Evolutionary conservation across 371 early-diverging fungal species (phyloP).

Genomic region (Circinella umbellata): DNA sequence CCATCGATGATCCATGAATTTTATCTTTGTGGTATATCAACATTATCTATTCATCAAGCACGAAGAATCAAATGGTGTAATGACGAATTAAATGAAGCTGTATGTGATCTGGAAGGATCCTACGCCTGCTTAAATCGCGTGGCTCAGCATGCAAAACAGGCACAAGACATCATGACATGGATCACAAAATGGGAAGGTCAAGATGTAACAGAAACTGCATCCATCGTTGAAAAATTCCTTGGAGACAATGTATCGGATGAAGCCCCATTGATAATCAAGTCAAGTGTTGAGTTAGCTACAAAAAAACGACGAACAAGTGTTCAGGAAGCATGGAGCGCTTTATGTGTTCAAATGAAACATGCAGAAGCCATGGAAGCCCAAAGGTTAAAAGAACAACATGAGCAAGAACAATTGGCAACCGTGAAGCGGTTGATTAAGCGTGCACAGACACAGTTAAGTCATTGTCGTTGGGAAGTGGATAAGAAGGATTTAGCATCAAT

Average conservation of each 20-base stretch:
- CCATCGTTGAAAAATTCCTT: not conserved
- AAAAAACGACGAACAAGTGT: not conserved
- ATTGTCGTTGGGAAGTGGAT: not conserved
- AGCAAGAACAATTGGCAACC: not conserved
- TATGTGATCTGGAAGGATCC: not conserved
- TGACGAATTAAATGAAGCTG: not conserved
- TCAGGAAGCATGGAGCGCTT: not conserved
- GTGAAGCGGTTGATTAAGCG: not conserved
- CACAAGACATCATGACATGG: not conserved
- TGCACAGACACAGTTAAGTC: not conserved
- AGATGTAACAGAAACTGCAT: not conserved
- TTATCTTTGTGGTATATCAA: not conserved
- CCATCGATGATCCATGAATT: not conserved
- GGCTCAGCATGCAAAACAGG: not conserved
- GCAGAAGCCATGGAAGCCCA: not conserved
- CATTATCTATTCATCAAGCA: not conserved
- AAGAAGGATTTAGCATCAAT: conserved; percentile 9
- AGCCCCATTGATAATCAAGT: not conserved
- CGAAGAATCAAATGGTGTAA: not conserved
- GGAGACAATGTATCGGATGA: not conserved
- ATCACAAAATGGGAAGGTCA: conserved; percentile 1
- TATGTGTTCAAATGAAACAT: not conserved
- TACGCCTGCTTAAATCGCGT: not conserved
- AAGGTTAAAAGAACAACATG: not conserved
- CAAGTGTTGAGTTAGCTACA: not conserved